phyloP scores from a whole-genome alignment of 1,284 basidiomycete genomes.

The Fomes fomentarius region DNA sequence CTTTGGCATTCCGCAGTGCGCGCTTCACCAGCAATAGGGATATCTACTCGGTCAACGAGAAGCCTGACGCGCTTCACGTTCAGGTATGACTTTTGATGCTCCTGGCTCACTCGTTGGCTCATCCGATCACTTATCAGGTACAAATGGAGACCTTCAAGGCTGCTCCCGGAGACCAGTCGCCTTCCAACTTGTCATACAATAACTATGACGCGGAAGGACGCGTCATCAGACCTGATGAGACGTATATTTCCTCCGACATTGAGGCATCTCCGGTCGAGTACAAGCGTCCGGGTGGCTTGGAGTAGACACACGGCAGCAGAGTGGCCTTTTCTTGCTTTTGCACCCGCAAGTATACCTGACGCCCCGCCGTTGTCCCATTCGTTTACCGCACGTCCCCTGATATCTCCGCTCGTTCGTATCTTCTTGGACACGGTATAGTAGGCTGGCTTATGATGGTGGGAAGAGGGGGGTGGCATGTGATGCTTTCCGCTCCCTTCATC shows the following conservation, averaged over 20 bases:
- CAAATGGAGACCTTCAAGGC: constrained; percentile 62
- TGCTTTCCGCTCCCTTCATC: too few species aligned
- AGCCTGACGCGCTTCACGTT: constrained; percentile 48
- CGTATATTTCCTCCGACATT: constrained; percentile 47
- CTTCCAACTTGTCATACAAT: constrained; percentile 40
- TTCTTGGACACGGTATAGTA: too few species aligned
- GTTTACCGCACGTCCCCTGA: too few species aligned
- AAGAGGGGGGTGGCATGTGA: too few species aligned
- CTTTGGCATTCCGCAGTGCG: constrained; percentile 37
- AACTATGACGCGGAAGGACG: constrained; percentile 59
- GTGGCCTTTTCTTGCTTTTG: background rate
- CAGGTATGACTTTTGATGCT: constrained; percentile 39
- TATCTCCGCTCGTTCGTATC: too few species aligned
- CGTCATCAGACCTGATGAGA: constrained; percentile 36
- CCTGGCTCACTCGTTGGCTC: too few species aligned
- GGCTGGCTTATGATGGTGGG: too few species aligned
- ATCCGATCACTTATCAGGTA: background rate
- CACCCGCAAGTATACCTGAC: background rate
- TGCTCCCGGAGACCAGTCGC: constrained; percentile 32
- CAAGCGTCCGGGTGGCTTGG: constrained; percentile 45
- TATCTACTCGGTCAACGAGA: constrained; percentile 36
- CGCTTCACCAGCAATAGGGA: constrained; percentile 30
- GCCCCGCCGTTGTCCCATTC: background rate
- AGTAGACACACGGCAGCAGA: constrained; percentile 4
- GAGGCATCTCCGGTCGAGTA: constrained; percentile 66